These are phyloP conservation scores for Candida xyloterini DNA, from an alignment of 805 yeast genomes.

Conservation along the genomic window DNA sequence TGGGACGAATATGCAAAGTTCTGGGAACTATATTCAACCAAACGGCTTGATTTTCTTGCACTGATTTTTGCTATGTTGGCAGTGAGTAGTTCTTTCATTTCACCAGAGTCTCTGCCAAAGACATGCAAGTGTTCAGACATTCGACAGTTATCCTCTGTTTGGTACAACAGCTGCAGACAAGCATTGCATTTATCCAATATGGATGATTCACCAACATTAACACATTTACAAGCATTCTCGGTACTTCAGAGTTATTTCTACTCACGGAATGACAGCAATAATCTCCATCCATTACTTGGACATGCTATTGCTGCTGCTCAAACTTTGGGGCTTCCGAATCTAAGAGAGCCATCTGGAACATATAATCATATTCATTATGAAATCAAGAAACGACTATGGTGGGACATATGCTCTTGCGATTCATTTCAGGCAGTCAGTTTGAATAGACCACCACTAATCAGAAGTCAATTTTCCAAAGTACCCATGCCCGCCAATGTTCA, in stretches of 20 bases:
- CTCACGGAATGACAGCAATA: constrained; percentile 15
- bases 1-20: constrained; percentile 7
- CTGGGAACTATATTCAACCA: constrained; percentile 1
- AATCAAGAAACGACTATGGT: constrained; percentile 31
- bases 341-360: neutral
- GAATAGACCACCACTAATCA: constrained; percentile 17
- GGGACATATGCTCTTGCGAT: constrained; percentile 25
- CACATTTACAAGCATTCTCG: constrained; percentile 15
- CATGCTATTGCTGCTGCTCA: constrained; percentile 16
- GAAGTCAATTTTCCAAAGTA: constrained; percentile 23
- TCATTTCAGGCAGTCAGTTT: constrained; percentile 16
- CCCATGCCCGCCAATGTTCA: constrained; percentile 34
- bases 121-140: constrained; percentile 5
- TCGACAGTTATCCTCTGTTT: constrained; percentile 11
- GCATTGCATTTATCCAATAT: constrained; percentile 10
- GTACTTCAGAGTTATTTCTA: constrained; percentile 17
- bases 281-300: constrained; percentile 13
- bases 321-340: constrained; percentile 8
- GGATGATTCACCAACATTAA: constrained; percentile 12
- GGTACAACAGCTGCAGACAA: constrained; percentile 17
- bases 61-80: constrained; percentile 11
- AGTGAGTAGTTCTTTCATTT: constrained; percentile 9
- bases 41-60: constrained; percentile 9
- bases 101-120: constrained; percentile 2
- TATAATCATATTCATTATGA: constrained; percentile 20